Base-by-base conservation (phyloP, 1,139 yeast species). In the Chernovozyma aurita region DNA sequence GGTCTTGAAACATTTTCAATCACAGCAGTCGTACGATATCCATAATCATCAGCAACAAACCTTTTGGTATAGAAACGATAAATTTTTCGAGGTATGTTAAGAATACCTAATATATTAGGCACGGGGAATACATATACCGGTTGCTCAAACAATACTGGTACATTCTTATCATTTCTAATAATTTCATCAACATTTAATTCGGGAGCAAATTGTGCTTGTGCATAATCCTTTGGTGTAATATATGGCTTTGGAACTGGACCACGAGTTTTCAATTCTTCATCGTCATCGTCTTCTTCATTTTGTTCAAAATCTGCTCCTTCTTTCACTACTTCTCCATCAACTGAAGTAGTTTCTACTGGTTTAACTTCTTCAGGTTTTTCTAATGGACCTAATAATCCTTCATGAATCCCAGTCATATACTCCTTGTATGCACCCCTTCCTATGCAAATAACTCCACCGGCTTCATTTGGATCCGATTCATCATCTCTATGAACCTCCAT, bases 361-460 rank as follows among this genome's bases (percentile, higher is more conserved):
- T 9, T 26, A 13, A 15, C 12, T 32, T 42, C 53, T 36, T 54
- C 59, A 2, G 95, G 94, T 39, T 73, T 72, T 21, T 82, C 88
- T 41, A 90, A 64, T 2, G 97, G 97, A 0, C 98, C 98, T 35
- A 94, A 63, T 54, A 94, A 71, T 7, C 98, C 99, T 61, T 94
- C 98, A 51, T 92, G 97, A 8, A 94, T 58, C 6, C 98, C 99
- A 35, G 77, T 74, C 39, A 94, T 59, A 54, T 86, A 94, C 64
- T 94, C 99, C 57, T 90, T 92, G 59, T 78, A 92, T 0, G 97
- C 92, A 39, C 98, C 98, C 55, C 99, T 73, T 3, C 99, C 99
- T 24, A 94, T 65, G 57, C 97, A 86, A 18, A 94, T 74, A 12
- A 88, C 82, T 34, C 98, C 98, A 16, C 97, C 97, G 7, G 82